Evolutionary conservation across 495 filamentous ascomycete species (phyloP).

Genomic region (Thozetella sp.): DNA sequence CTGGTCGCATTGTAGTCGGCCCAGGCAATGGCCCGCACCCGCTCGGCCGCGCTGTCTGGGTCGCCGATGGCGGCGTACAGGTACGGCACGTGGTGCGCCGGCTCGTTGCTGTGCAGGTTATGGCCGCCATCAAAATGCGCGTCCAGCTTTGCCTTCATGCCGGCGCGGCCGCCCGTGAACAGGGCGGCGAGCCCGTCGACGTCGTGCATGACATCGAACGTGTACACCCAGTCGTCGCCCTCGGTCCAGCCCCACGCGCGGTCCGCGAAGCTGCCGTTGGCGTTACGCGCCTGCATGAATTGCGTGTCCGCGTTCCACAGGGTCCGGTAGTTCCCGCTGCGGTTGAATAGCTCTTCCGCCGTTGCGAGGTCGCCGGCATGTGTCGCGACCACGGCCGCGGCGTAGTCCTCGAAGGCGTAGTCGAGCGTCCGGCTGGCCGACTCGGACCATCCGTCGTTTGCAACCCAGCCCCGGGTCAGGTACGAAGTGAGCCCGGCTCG

Average conservation of each 20-base stretch:
- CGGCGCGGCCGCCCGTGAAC: slow-evolving; percentile 20
- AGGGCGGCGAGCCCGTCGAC: slow-evolving; percentile 20
- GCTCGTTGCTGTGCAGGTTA: slow-evolving; percentile 35
- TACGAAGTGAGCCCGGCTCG: slow-evolving; percentile 28
- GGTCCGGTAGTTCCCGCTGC: slow-evolving; percentile 24
- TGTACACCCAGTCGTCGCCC: slow-evolving; percentile 32
- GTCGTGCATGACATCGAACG: slow-evolving; percentile 31
- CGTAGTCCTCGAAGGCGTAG: slow-evolving; percentile 29
- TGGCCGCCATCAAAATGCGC: slow-evolving; percentile 28
- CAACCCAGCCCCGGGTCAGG: slow-evolving; percentile 33
- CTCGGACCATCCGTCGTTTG: slow-evolving; percentile 31
- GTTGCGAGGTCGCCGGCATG: slow-evolving; percentile 10
- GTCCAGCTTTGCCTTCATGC: slow-evolving; percentile 27
- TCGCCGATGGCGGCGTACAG: slow-evolving; percentile 28
- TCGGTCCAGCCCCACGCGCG: slow-evolving; percentile 30
- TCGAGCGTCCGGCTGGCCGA: slow-evolving; percentile 30
- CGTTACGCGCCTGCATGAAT: slow-evolving; percentile 32
- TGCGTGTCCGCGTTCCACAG: slow-evolving; percentile 26
- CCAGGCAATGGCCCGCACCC: slow-evolving; percentile 22
- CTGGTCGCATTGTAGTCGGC: slow-evolving; percentile 28
- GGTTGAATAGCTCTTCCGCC: slow-evolving; percentile 12
- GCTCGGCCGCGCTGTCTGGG: slow-evolving; percentile 18
- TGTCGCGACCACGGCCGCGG: slow-evolving; percentile 25
- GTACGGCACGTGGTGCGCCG: slow-evolving; percentile 30
- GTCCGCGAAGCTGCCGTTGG: slow-evolving; percentile 27